Evolutionary conservation across 2,329 filamentous ascomycete genomes (phyloP).

Genomic region (Neonectria punicea): DNA sequence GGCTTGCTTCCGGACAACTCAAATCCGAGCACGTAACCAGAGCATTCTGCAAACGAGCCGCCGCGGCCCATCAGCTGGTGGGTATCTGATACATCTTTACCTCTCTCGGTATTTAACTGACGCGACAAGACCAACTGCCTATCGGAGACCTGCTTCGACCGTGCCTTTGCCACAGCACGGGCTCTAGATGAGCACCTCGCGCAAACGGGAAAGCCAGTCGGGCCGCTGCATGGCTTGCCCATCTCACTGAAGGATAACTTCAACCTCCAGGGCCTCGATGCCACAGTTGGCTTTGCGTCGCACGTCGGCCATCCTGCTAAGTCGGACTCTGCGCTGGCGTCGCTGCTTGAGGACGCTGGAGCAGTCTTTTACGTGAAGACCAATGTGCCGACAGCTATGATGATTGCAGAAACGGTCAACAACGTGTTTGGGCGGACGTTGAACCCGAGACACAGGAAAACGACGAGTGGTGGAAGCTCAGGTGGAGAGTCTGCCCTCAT

Average conservation of each 20-base stretch:
- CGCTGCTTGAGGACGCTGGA: conserved; percentile 57
- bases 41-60: conserved; percentile 66
- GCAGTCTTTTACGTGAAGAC: conserved; percentile 68
- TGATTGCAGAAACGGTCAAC: conserved; percentile 75
- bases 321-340: conserved; percentile 53
- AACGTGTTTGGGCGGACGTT: conserved; percentile 71
- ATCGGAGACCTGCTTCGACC: conserved; percentile 65
- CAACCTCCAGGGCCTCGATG: conserved; percentile 68
- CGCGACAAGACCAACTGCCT: conserved; percentile 57
- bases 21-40: conserved; percentile 53
- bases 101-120: neutral
- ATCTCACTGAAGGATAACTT: conserved; percentile 78
- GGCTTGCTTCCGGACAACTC: conserved; percentile 49
- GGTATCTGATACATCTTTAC: neutral
- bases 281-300: conserved; percentile 71
- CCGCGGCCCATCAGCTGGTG: conserved; percentile 63
- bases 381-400: conserved; percentile 71
- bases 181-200: conserved; percentile 61
- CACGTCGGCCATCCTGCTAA: conserved; percentile 67
- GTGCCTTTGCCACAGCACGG: conserved; percentile 60
- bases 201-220: conserved; percentile 58
- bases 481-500: conserved; percentile 75
- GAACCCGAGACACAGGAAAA: conserved; percentile 68
- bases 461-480: conserved; percentile 73
- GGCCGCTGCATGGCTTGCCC: conserved; percentile 74